A percentile compares a stretch with the other conserved stretches of the same genome.
phyloP scores from a whole-genome alignment of 2,329 filamentous ascomycete species.

The Trichoderma sp. region DNA sequence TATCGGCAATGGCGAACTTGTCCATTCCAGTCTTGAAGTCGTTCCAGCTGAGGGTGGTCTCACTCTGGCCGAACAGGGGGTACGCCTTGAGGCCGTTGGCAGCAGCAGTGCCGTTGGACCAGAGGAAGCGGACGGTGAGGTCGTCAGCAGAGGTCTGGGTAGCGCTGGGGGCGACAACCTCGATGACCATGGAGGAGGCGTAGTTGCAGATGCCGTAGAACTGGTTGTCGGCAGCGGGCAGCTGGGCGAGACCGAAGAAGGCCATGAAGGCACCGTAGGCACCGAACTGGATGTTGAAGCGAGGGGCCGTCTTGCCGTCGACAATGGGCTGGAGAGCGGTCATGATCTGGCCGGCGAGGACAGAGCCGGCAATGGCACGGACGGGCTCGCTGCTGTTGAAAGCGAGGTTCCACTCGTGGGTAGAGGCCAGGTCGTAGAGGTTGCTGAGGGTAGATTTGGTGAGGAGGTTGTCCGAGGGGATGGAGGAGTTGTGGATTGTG shows the following conservation, averaged over 20 bases:
- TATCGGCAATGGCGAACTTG: constrained; percentile 65
- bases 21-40: constrained; percentile 64
- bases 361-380: constrained; percentile 57
- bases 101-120: constrained; percentile 57
- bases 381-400: constrained; percentile 72
- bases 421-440: constrained; percentile 71
- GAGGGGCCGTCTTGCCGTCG: constrained; percentile 37
- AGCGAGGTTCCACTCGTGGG: constrained; percentile 78
- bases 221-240: constrained; percentile 51
- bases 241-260: constrained; percentile 59
- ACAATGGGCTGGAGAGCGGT: constrained; percentile 53
- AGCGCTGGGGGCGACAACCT: constrained; percentile 61
- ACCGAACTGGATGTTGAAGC: constrained; percentile 56
- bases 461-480: constrained; percentile 59
- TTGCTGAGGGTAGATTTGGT: constrained; percentile 58
- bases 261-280: constrained; percentile 61
- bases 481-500: constrained; percentile 58
- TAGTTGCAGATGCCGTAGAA: constrained; percentile 84
- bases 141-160: constrained; percentile 45
- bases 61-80: constrained; percentile 59
- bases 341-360: constrained; percentile 56
- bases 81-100: constrained; percentile 51
- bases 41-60: constrained; percentile 61
- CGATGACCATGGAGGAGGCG: constrained; percentile 76
- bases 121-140: constrained; percentile 59